Evolutionary conservation across 768 basidiomycete genomes (phyloP), one percentile per base, ranked within the genome.

Genomic region (Mycena crocata): DNA sequence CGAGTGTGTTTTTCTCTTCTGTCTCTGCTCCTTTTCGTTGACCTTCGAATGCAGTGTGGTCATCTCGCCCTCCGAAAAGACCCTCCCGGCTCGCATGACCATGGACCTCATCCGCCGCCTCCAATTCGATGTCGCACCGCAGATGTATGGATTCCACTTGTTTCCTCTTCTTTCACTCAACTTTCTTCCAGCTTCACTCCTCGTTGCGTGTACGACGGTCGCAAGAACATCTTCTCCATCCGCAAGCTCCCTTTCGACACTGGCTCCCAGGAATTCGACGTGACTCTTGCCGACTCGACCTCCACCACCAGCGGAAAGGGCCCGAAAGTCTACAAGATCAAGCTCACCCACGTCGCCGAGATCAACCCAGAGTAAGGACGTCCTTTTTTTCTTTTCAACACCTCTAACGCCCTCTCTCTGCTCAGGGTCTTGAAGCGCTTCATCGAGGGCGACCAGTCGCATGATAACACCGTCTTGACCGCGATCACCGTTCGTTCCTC

Each of bases 171-270:
- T 15, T 37, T 10, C 21, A 4, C 28, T 55, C 7, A 49, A 6
- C 23, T 26, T 7, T 15, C 28, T 15, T 4, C n/a, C 55, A 67
- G 66, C 24, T 95, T 95, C 73, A 92, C 87, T 3, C 92, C 91
- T 13, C 87, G 84, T 17, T 90, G 84, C 21, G 93, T 87, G 26
- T 68, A 68, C 26, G 67, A 62, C 24, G 62, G 61, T 0, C 84
- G 91, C 44, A 94, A 93, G 77, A 94, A 94, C 67, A 75, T 85
- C 63, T 95, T 92, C 71, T 83, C 90, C 26, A 78, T 87, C 17
- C 82, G 85, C 40, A 82, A 85, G 62, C 81, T 94, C 12, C 86
- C 89, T 0, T 88, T 95, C 31, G 83, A 81, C 2, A 76, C 71
- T 0, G 79, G 82, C 40, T 82, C 81, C 9, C 83, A 84, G 67